Conservation (phyloP, 2,329 filamentous ascomycete genomes). For the Graphium sp. region DNA sequence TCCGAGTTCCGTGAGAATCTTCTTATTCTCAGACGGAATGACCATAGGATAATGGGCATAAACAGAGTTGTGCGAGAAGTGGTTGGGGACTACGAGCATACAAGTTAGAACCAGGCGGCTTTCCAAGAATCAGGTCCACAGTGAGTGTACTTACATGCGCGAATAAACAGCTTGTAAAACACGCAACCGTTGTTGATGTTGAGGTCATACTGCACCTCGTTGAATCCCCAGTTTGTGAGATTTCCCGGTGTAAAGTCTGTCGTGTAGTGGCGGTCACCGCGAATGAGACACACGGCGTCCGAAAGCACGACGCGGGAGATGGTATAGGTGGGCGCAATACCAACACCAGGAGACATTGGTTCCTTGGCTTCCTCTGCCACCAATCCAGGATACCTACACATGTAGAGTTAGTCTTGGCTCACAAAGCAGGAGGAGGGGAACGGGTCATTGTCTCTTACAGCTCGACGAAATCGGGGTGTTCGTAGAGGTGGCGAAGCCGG, state of each 20-base stretch:
- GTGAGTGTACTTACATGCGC: too few species aligned
- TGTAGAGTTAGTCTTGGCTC: slow-evolving; percentile 61
- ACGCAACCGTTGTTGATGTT: slow-evolving; percentile 66
- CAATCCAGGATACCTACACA: slow-evolving; percentile 67
- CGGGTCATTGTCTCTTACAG: too few species aligned
- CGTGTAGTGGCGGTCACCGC: slow-evolving; percentile 66
- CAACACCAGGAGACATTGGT: slow-evolving; percentile 57
- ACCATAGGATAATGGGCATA: slow-evolving; percentile 67
- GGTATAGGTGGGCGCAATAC: slow-evolving; percentile 60
- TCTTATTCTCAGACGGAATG: slow-evolving; percentile 54
- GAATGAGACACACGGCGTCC: slow-evolving; percentile 62
- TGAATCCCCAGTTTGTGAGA: slow-evolving; percentile 73
- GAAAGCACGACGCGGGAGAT: slow-evolving; percentile 62
- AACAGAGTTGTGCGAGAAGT: slow-evolving; percentile 62
- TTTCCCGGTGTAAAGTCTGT: slow-evolving; percentile 57
- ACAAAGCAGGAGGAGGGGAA: too few species aligned
- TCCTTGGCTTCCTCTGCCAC: slow-evolving; percentile 61
- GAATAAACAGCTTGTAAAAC: slow-evolving; percentile 69
- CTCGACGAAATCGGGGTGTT: slow-evolving; percentile 66
- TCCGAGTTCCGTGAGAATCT: slow-evolving; percentile 51
- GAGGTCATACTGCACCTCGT: slow-evolving; percentile 55
- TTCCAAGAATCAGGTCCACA: too few species aligned
- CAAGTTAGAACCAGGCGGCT: too few species aligned
- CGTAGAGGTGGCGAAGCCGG: slow-evolving; percentile 50
- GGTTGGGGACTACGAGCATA: slow-evolving; percentile 71